Evolutionary conservation across 305 asterid species (phyloP).

Genomic region (Petunia hybrid): DNA sequence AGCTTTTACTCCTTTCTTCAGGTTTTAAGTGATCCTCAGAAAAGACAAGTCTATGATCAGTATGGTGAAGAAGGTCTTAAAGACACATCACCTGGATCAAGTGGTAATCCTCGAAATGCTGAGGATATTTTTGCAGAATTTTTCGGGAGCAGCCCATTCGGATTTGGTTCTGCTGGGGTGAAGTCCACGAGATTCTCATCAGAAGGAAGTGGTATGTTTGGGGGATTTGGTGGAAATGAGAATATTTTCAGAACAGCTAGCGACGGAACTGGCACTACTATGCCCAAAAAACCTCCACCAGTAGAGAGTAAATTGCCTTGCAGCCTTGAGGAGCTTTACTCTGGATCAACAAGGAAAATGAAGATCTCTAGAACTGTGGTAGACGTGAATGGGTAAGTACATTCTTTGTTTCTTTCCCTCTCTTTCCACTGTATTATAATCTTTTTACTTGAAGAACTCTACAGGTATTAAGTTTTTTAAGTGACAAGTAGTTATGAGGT

Average conservation of each 20-base stretch:
- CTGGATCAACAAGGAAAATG: constrained; percentile 91
- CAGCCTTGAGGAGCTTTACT: constrained; percentile 78
- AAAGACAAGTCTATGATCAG: constrained; percentile 74
- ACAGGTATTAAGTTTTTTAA: neutral
- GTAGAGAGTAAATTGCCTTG: constrained; percentile 83
- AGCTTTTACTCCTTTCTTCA: constrained; percentile 30
- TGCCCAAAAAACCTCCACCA: constrained; percentile 82
- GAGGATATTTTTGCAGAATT: constrained; percentile 96
- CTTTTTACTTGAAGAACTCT: neutral
- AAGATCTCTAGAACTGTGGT: constrained; percentile 85
- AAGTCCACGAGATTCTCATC: constrained; percentile 64
- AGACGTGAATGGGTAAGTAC: constrained; percentile 61
- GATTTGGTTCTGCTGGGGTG: constrained; percentile 67
- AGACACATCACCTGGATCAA: constrained; percentile 67
- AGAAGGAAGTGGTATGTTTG: constrained; percentile 55
- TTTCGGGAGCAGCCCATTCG: constrained; percentile 87
- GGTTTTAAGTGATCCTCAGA: constrained; percentile 87
- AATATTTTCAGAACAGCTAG: constrained; percentile 51
- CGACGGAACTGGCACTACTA: constrained; percentile 51
- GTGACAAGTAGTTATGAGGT: neutral
- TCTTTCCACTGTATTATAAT: neutral
- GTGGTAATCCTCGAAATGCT: constrained; percentile 66
- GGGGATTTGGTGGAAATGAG: constrained; percentile 53
- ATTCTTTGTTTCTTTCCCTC: neutral
- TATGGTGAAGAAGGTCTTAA: constrained; percentile 84